Base-by-base conservation (phyloP, 2,329 filamentous ascomycete genomes). In the Neonectria ditissima region DNA sequence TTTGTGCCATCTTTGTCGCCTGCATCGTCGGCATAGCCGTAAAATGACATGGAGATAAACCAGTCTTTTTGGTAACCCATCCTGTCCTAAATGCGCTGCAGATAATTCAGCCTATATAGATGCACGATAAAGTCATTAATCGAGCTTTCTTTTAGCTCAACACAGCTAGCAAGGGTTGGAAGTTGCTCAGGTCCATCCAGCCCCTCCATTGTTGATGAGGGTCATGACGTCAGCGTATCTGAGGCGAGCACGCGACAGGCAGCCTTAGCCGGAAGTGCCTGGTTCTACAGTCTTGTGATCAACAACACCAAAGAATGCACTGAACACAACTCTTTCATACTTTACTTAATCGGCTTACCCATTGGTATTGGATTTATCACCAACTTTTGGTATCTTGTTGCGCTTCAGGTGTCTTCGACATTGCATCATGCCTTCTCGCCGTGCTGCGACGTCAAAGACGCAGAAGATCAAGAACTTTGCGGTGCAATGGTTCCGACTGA, bases 401-500 rank as follows among this genome's bases (percentile, higher is more conserved):
- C 14, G 28, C 26, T 22, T 8, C n/a, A 13, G n/a, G 10, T 10
- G 18, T 20, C 18, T 20, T 10, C 13, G 20, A 11, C 16, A 5
- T 30, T 10, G 22, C 41, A 54, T 30, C 59, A 73, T 72, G 72
- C 69, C 71, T 44, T 54, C 66, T 22, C 48, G 44, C 6, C 20
- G 56, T 26, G 45, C 45, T 3, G 22, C 47, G 28, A 68, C 61
- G 1, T 55, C 61, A 20, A 65, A 57, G 22, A 63, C 44, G 9
- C 34, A 52, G 20, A 61, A 61, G n/a, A 6, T 65, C 55, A 69
- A 62, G 24, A 18, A 50, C 2, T 78, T 79, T 32, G 24, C 73
- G 24, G 52, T 53, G 32, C 62, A 86, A 73, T 91, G 88, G 88
- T 65, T 89, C 65, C 84, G 84, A 61, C 77, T 83, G 6, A 87